Evolutionary conservation across 805 yeast genomes (phyloP), one percentile per base, ranked within the genome.

Genomic region (Lipomyces chichibuensis): DNA sequence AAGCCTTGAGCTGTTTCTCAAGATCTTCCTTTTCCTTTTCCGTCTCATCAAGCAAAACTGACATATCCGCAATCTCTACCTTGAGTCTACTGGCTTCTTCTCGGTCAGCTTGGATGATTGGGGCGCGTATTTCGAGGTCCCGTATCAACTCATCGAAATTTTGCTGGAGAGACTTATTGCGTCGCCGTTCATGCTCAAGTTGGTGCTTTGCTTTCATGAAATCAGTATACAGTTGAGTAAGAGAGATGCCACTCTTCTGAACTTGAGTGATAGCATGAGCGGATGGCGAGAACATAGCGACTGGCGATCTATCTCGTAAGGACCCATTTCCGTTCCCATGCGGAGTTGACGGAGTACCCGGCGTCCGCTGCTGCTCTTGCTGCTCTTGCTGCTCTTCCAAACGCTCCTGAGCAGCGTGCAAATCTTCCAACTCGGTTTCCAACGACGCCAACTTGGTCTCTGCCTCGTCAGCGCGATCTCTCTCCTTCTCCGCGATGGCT

Each of bases 41-140:
- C 39, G 80, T 72, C 62, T 77, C 77, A 63, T 80, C 83, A 23
- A 90, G 66, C 74, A 87, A 72, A 62, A 83, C 80, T 69, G 87
- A 78, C 74, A 91, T 71, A 72, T 87, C 83, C 60, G 82, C 74
- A 75, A 88, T 74, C 74, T 86, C 87, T 67, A 82, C 75, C 80
- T 90, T 87, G 72, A 89, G 73, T 60, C 82, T 76, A 70, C 81
- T 75, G 72, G 92, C 82, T 77, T 84, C 85, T 63, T 84, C 85
- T 77, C 82, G 87, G 72, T 87, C 89, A 62, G 87, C 88, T 78
- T 80, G 85, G 58, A 94, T 83, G 2, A 88, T 80, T 0, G 98
- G 98, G 64, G 91, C 87, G 73, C 90, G 88, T 37, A 84, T 82
- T 73, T 92, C 96, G 69, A 93, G 80, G 76, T 92, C 97, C 23